phyloP scores from a whole-genome alignment of 1,284 basidiomycete species.

The Uromyces viciae-fabae region DNA sequence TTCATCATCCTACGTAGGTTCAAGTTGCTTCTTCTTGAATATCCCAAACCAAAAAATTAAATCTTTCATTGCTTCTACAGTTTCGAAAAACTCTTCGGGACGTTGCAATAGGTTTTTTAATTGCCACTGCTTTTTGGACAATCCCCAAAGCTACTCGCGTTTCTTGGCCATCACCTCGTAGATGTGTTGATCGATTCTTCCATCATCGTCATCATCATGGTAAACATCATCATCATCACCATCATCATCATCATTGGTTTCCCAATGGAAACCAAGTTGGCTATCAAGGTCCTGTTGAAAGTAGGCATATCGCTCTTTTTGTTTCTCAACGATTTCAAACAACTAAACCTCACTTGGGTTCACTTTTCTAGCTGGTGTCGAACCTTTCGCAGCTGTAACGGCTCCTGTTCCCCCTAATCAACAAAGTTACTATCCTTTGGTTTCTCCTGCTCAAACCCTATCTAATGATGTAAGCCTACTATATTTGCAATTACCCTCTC shows the following conservation, averaged over 20 bases:
- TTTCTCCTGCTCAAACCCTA: conserved; percentile 11
- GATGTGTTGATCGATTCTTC: background rate
- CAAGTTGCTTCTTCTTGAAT: background rate
- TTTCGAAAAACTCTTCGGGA: conserved; percentile 28
- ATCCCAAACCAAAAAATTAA: background rate
- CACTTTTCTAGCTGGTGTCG: conserved; percentile 16
- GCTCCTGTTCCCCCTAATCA: background rate
- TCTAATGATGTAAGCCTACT: conserved; percentile 23
- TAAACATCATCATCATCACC: background rate
- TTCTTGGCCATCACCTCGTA: conserved; percentile 18
- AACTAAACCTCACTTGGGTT: background rate
- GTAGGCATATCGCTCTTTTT: background rate
- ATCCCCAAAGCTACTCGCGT: conserved; percentile 16
- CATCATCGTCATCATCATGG: conserved; percentile 10
- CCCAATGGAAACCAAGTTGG: conserved; percentile 14
- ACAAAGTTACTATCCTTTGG: conserved; percentile 32
- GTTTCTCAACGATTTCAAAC: background rate
- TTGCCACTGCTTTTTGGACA: conserved; percentile 24
- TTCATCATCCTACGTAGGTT: background rate
- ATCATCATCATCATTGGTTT: conserved; percentile 18
- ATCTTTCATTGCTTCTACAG: background rate
- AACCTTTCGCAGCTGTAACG: conserved; percentile 35
- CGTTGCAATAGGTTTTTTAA: conserved; percentile 32
- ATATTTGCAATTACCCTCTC: background rate
- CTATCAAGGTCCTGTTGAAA: conserved; percentile 19